Conservation (phyloP, 805 yeast genomes). For the Hanseniaspora occidentalis region DNA sequence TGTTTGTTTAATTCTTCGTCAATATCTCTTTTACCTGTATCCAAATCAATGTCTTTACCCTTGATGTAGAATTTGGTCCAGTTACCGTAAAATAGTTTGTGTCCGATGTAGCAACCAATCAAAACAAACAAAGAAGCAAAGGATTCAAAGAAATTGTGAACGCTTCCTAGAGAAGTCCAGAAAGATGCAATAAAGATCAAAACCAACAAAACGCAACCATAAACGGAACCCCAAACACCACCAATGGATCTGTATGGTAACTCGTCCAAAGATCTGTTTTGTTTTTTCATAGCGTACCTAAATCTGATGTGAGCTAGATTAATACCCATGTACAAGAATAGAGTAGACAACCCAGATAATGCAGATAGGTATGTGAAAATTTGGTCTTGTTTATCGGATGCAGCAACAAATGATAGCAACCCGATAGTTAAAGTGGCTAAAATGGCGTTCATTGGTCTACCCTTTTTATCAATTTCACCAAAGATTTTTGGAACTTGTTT, state of each 20-base stretch:
- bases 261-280: conserved; percentile 49
- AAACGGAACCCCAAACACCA: conserved; percentile 50
- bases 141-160: not conserved
- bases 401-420: conserved; percentile 43
- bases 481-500: conserved; percentile 49
- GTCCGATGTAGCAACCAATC: conserved; percentile 41
- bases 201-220: conserved; percentile 41
- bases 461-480: conserved; percentile 61
- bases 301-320: conserved; percentile 39
- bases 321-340: conserved; percentile 44
- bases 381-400: conserved; percentile 31
- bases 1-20: conserved; percentile 38
- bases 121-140: conserved; percentile 42
- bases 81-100: conserved; percentile 36
- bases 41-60: conserved; percentile 41
- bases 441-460: conserved; percentile 69
- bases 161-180: conserved; percentile 47
- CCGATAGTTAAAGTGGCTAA: conserved; percentile 40
- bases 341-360: conserved; percentile 37
- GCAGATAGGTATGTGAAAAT: conserved; percentile 48
- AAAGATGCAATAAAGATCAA: conserved; percentile 58
- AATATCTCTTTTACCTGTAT: conserved; percentile 42
- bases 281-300: conserved; percentile 40
- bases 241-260: conserved; percentile 49
- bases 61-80: conserved; percentile 24